These are phyloP conservation scores for Cyamopsis tetragonoloba DNA, from an alignment of 306 rosid genomes.

Conservation along the genomic window DNA sequence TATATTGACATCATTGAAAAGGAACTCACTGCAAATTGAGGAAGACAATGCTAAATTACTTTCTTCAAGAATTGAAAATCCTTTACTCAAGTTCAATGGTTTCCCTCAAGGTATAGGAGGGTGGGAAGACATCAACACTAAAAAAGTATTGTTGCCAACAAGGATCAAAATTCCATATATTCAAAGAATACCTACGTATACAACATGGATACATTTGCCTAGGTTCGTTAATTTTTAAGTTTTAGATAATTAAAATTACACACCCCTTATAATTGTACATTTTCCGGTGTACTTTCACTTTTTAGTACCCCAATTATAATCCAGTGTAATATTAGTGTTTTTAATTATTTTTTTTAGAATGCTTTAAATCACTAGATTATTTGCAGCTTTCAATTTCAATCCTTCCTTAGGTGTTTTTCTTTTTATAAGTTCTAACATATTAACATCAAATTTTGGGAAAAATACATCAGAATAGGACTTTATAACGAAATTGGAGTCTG, in stretches of 20 bases:
- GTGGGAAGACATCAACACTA: slow-evolving; percentile 28
- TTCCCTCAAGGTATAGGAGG: slow-evolving; percentile 40
- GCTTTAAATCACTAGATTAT: too few relatives aligned
- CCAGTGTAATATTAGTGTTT: too few relatives aligned
- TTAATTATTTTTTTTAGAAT: too few relatives aligned
- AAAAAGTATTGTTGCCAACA: slow-evolving; percentile 22
- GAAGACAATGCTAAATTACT: slow-evolving; percentile 38
- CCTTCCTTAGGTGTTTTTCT: too few relatives aligned
- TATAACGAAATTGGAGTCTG: too few relatives aligned
- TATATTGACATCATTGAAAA: slow-evolving; percentile 22
- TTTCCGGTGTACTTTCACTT: too few relatives aligned
- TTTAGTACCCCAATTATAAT: too few relatives aligned
- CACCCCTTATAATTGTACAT: background rate
- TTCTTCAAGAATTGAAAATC: slow-evolving; percentile 46
- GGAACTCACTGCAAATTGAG: background rate
- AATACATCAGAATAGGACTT: too few relatives aligned
- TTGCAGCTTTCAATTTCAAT: too few relatives aligned
- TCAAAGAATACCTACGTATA: slow-evolving; percentile 55
- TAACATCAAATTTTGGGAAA: too few relatives aligned
- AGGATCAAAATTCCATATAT: slow-evolving; percentile 42
- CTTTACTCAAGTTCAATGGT: slow-evolving; percentile 41
- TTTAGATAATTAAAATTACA: background rate
- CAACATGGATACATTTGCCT: slow-evolving; percentile 68
- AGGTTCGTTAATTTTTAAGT: slow-evolving; percentile 42
- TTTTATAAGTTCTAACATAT: too few relatives aligned